phyloP scores from a whole-genome alignment of 805 yeast genomes.

The Ogataea polymorpha region DNA sequence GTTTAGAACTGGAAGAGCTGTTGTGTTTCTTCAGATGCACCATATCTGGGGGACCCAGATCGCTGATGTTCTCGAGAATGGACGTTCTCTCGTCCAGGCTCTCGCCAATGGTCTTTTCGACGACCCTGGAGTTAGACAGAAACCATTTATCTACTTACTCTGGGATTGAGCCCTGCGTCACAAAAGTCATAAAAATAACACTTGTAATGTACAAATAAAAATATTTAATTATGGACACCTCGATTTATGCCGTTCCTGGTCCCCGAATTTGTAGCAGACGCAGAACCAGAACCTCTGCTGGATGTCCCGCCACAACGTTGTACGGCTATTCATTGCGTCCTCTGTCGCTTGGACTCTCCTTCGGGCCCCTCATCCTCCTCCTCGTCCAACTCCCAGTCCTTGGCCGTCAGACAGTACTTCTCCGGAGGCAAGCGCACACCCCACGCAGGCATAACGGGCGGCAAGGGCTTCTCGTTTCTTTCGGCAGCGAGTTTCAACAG shows the following conservation, averaged over 20 bases:
- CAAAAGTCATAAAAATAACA: slow-evolving; percentile 31
- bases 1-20: slow-evolving; percentile 28
- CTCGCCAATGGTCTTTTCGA: slow-evolving; percentile 46
- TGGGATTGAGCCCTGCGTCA: slow-evolving; percentile 62
- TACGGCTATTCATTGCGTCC: neutral
- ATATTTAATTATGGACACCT: neutral
- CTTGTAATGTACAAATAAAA: slow-evolving; percentile 6
- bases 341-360: slow-evolving; percentile 2
- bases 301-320: no score
- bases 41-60: slow-evolving; percentile 72
- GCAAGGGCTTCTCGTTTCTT: slow-evolving; percentile 83
- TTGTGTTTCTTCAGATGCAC: slow-evolving; percentile 45
- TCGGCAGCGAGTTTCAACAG: slow-evolving; percentile 89
- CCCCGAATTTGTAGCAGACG: no score
- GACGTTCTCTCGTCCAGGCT: slow-evolving; percentile 64
- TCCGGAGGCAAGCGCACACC: slow-evolving; percentile 96
- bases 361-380: slow-evolving; percentile 37
- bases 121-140: slow-evolving; percentile 37
- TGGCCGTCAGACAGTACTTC: slow-evolving; percentile 87
- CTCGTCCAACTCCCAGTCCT: slow-evolving; percentile 62
- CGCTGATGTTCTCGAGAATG: slow-evolving; percentile 55
- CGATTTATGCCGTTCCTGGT: no score
- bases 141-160: slow-evolving; percentile 39
- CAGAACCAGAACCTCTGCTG: no score
- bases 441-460: slow-evolving; percentile 87